These are phyloP conservation scores for Bryum argenteum DNA, from an alignment of 225 moss, liverwort and hornwort species.

Conservation along the genomic window DNA sequence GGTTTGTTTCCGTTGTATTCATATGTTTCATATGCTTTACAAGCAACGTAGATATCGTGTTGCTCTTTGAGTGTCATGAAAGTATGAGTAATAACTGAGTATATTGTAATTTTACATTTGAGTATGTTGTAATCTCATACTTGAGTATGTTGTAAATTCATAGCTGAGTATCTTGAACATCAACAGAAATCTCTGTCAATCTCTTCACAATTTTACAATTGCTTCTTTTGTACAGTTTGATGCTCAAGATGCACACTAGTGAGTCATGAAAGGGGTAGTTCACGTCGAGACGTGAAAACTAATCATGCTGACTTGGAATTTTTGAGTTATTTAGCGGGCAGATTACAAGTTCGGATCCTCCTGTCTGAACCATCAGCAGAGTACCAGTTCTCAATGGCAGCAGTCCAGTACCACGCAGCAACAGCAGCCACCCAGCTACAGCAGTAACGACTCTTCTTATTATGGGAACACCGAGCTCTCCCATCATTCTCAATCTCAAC, in stretches of 20 bases:
- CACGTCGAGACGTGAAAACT: no score
- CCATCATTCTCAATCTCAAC: conserved; percentile 85
- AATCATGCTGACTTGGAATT: conserved; percentile 20
- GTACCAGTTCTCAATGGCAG: conserved; percentile 76
- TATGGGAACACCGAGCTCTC: conserved; percentile 79
- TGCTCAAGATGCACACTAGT: not conserved
- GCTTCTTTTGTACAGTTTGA: no score
- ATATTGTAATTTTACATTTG: no score
- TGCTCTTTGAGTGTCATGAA: not conserved
- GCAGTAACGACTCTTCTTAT: conserved; percentile 61
- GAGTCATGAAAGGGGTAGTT: not conserved
- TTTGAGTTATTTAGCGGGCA: conserved; percentile 63
- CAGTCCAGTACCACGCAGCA: conserved; percentile 67
- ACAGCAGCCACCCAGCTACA: conserved; percentile 63
- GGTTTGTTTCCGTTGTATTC: conserved; percentile 16
- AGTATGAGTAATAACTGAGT: no score
- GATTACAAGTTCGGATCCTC: conserved; percentile 49
- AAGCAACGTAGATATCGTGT: not conserved
- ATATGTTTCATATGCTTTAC: not conserved
- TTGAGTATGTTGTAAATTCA: no score
- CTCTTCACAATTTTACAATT: not conserved
- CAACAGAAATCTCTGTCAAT: not conserved
- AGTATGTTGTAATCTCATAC: no score
- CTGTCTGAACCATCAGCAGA: conserved; percentile 86
- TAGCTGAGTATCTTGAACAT: no score